These are phyloP conservation scores for Closterium sp. DNA, from an alignment of 139 green algal genomes.

Conservation along the genomic window DNA sequence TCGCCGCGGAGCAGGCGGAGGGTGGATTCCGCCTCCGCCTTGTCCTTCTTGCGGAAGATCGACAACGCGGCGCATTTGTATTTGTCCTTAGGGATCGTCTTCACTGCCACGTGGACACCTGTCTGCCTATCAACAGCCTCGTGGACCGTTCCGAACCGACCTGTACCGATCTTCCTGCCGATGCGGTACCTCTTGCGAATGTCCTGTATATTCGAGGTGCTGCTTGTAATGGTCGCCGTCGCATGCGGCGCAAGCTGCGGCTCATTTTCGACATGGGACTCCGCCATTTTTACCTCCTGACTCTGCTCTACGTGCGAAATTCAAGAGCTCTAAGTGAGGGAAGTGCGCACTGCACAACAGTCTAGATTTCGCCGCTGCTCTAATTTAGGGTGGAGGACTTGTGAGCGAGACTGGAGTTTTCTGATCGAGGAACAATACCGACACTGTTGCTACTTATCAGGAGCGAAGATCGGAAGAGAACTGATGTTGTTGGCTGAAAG, in stretches of 20 bases:
- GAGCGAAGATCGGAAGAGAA: not conserved
- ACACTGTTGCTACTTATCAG: not conserved
- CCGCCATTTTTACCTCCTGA: not conserved
- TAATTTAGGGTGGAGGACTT: not conserved
- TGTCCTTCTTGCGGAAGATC: not conserved
- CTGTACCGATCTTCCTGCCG: not conserved
- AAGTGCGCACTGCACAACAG: not conserved
- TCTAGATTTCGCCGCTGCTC: not conserved
- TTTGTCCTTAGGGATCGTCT: not conserved
- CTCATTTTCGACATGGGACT: not conserved
- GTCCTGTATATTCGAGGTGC: not conserved
- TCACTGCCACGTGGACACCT: not conserved
- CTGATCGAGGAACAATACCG: not conserved
- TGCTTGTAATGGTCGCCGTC: not conserved
- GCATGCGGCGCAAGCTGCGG: not conserved
- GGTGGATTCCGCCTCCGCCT: not conserved
- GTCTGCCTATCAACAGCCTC: not conserved
- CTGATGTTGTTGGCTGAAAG: not conserved
- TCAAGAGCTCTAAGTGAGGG: not conserved
- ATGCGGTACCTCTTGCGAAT: not conserved
- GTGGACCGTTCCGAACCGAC: not conserved
- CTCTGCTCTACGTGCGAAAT: too few species aligned
- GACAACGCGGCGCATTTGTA: not conserved
- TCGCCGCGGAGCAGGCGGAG: not conserved
- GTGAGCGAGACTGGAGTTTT: too few species aligned